Conservation (phyloP, 2,329 filamentous ascomycete species). For the Botrytis tulipae region DNA sequence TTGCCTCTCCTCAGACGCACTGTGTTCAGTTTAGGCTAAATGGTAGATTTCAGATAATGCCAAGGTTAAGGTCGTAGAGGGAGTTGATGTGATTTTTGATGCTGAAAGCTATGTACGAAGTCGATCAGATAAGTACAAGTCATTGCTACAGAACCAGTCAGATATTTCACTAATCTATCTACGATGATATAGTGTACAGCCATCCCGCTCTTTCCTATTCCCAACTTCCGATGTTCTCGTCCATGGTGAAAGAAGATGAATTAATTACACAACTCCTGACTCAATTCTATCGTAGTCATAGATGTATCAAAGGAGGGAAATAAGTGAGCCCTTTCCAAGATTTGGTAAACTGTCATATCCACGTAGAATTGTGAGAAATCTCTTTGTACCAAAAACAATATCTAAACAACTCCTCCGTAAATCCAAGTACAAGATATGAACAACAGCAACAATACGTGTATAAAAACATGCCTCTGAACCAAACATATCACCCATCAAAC, state of each 20-base stretch:
- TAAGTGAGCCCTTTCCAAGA: rapidly evolving
- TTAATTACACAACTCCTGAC: rapidly evolving
- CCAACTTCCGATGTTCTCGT: neutral
- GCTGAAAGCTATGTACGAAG: neutral
- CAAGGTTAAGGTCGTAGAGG: too few relatives aligned
- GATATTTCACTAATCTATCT: neutral
- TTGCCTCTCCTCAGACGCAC: neutral
- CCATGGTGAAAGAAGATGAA: neutral
- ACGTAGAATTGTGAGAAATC: neutral
- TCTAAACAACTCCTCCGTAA: neutral
- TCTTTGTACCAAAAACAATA: neutral
- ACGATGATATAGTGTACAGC: rapidly evolving
- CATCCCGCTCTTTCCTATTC: neutral
- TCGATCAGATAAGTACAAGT: neutral
- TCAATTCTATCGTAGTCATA: rapidly evolving
- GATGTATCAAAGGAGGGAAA: rapidly evolving
- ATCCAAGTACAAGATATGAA: neutral
- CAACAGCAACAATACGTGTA: neutral
- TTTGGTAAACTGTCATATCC: neutral
- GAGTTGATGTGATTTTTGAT: neutral
- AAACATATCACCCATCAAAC: neutral
- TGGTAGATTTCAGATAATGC: too few relatives aligned
- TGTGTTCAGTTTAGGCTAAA: too few relatives aligned
- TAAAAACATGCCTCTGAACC: neutral
- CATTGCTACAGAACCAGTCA: neutral